Evolutionary conservation across 495 filamentous ascomycete genomes (phyloP).

Genomic region (Trichoderma parareesei): DNA sequence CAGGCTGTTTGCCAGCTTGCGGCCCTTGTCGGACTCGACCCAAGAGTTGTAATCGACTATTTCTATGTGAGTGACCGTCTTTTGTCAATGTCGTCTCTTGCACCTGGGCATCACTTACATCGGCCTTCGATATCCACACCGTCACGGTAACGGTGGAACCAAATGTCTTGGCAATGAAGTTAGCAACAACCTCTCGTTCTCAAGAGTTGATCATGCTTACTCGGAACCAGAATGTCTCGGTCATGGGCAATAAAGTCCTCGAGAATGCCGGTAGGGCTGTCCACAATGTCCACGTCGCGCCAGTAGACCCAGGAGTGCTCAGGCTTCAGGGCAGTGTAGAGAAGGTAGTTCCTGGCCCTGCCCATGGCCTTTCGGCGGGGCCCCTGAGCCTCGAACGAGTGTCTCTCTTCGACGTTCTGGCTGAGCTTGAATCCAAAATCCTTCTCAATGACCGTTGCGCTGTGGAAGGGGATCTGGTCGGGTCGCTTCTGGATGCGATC

Average conservation of each 20-base stretch:
- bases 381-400: conserved; percentile 80
- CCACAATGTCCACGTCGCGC: conserved; percentile 93
- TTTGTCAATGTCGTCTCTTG: neutral
- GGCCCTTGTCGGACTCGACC: conserved; percentile 83
- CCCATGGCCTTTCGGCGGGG: conserved; percentile 88
- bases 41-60: conserved; percentile 98
- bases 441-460: conserved; percentile 76
- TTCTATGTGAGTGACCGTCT: conserved; percentile 15
- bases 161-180: conserved; percentile 63
- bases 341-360: conserved; percentile 82
- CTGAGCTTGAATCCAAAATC: conserved; percentile 67
- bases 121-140: conserved; percentile 83
- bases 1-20: conserved; percentile 62
- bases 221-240: conserved; percentile 87
- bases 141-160: conserved; percentile 91
- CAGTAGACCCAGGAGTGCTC: conserved; percentile 99
- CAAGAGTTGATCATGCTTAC: conserved; percentile 46
- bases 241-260: conserved; percentile 95
- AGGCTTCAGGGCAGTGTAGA: conserved; percentile 74
- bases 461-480: conserved; percentile 73
- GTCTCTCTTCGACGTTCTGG: conserved; percentile 72
- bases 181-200: neutral
- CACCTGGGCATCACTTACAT: conserved; percentile 51
- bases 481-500: conserved; percentile 78
- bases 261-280: conserved; percentile 77